Evolutionary conservation across 495 filamentous ascomycete species (phyloP).

Genomic region (Massariosphaeria phaeospora): DNA sequence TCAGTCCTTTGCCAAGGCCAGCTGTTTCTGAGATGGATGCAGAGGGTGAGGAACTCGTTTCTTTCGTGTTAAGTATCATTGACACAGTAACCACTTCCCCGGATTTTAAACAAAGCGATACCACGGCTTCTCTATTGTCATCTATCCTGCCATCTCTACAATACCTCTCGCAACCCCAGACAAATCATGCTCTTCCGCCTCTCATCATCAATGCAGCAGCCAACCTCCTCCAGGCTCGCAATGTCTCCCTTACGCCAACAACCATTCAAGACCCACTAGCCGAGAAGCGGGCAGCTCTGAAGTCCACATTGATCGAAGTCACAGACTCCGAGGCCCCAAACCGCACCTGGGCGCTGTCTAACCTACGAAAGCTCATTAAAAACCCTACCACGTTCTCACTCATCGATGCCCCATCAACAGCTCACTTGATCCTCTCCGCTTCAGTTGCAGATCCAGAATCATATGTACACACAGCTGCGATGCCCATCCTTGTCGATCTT

Average conservation of each 20-base stretch:
- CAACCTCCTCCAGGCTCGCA: conserved; percentile 8
- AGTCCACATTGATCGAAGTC: conserved; percentile 66
- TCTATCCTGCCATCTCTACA: conserved; percentile 7
- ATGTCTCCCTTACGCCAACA: background rate
- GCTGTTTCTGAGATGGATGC: background rate
- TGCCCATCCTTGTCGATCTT: conserved; percentile 23
- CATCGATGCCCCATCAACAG: conserved; percentile 28
- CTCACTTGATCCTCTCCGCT: conserved; percentile 30
- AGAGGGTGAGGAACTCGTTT: conserved; percentile 27
- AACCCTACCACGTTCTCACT: conserved; percentile 12
- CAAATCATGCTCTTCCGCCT: conserved; percentile 1
- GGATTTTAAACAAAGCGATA: conserved; percentile 15
- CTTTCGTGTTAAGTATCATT: conserved; percentile 31
- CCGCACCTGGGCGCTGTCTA: conserved; percentile 69
- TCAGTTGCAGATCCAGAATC: conserved; percentile 43
- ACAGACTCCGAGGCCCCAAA: conserved; percentile 72
- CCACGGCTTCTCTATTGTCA: background rate
- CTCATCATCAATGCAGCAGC: conserved; percentile 20
- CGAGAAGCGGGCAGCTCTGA: conserved; percentile 43
- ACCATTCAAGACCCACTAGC: background rate
- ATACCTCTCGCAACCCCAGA: conserved; percentile 10
- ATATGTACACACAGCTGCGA: conserved; percentile 32
- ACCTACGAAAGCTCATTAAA: conserved; percentile 59
- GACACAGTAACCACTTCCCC: conserved; percentile 19
- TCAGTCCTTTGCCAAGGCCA: too few relatives aligned